Conservation (phyloP, 139 green algal genomes). For the Zygnema circumcarinatum region DNA sequence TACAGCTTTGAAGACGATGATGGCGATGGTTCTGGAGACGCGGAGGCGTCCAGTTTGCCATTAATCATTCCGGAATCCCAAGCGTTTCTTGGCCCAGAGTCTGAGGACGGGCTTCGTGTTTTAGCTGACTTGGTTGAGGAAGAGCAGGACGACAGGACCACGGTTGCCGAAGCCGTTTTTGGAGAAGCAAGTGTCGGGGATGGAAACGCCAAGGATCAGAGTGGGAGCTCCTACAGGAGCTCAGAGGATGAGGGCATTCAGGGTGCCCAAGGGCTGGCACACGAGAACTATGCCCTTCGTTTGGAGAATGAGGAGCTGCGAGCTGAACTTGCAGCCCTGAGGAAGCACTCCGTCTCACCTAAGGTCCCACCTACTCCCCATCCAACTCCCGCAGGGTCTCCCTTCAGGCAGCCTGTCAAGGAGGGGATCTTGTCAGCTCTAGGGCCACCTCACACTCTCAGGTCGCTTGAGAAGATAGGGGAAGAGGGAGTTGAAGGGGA, state of each 20-base stretch:
- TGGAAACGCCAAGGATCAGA: background rate
- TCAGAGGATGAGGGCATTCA: background rate
- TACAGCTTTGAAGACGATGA: constrained; percentile 54
- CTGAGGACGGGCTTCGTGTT: background rate
- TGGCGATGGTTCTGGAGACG: constrained; percentile 11
- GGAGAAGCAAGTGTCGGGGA: background rate
- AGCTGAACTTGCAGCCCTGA: constrained; percentile 12
- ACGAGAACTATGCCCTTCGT: background rate
- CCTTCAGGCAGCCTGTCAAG: background rate
- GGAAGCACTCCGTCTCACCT: background rate
- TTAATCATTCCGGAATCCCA: background rate
- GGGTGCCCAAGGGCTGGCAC: constrained; percentile 8
- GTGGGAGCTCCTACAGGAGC: background rate
- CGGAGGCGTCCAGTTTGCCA: background rate
- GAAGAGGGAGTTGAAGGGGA: constrained; percentile 10
- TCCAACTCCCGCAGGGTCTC: constrained; percentile 16
- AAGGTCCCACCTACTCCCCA: constrained; percentile 23
- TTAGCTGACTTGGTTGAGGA: constrained; percentile 12
- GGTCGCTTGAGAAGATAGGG: background rate
- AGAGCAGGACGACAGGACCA: background rate
- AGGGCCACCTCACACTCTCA: constrained; percentile 11
- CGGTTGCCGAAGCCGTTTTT: background rate
- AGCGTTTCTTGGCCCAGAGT: background rate
- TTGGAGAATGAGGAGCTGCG: constrained; percentile 34
- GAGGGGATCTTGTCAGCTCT: background rate